phyloP scores from a whole-genome alignment of 73 alveolate species.

The Paramecium bursaria region DNA sequence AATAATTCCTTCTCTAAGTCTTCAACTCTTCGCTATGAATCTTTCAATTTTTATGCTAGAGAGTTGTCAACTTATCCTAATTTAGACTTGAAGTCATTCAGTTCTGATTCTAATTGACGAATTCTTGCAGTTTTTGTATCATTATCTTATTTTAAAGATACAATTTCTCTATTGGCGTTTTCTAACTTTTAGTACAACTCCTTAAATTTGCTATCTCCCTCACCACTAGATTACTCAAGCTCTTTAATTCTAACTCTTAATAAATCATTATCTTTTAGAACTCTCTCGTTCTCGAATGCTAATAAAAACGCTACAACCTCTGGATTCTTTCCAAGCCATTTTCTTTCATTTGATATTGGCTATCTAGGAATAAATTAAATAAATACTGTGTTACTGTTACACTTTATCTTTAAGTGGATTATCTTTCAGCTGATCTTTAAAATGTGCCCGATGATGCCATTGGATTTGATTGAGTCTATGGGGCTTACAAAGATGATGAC shows the following conservation, averaged over 20 bases:
- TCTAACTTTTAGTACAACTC: not conserved
- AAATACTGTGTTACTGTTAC: not conserved
- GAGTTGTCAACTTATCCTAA: constrained; percentile 18
- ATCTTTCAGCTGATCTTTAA: not conserved
- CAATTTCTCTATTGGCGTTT: not conserved
- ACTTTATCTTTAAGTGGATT: constrained; percentile 33
- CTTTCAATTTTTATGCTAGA: constrained; percentile 39
- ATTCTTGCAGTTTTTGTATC: constrained; percentile 11
- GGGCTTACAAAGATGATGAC: too few species aligned
- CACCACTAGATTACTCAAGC: not conserved
- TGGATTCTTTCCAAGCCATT: constrained; percentile 57
- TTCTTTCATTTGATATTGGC: constrained; percentile 29
- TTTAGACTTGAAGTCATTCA: constrained; percentile 27
- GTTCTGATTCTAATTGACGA: constrained; percentile 35
- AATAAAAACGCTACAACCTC: constrained; percentile 37
- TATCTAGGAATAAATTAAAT: too few species aligned
- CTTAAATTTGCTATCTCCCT: constrained; percentile 7
- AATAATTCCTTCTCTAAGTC: constrained; percentile 26
- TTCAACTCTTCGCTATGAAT: not conserved
- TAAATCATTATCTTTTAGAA: not conserved
- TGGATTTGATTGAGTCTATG: too few species aligned
- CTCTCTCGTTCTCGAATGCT: constrained; percentile 40
- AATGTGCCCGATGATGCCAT: constrained; percentile 18
- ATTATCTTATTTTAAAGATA: constrained; percentile 1
- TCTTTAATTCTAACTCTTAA: constrained; percentile 17